Conservation (phyloP, 768 basidiomycete species). For the Clathrus columnatus region DNA sequence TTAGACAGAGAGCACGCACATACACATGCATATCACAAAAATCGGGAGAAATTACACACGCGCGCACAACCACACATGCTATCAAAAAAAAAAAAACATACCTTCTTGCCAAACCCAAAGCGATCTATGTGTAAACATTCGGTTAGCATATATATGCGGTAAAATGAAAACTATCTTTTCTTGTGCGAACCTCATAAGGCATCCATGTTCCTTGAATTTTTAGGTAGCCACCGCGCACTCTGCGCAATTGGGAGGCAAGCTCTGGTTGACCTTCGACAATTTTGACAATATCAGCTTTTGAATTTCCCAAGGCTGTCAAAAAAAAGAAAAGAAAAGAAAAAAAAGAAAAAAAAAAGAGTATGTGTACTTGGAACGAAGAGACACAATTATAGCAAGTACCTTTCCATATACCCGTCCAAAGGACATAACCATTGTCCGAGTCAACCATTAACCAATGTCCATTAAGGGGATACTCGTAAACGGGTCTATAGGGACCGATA, state of each 20-base stretch:
- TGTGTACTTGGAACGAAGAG: conserved; percentile 6
- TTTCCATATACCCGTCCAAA: conserved; percentile 95
- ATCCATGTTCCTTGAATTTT: conserved; percentile 95
- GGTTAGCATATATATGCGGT: conserved; percentile 10
- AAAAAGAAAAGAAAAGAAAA: background rate
- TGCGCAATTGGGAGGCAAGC: conserved; percentile 69
- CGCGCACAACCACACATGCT: conserved; percentile 2
- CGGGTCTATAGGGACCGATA: conserved; percentile 43
- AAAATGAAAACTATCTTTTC: conserved; percentile 1
- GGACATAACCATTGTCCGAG: conserved; percentile 84
- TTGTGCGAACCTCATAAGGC: conserved; percentile 78
- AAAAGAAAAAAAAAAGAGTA: conserved; percentile 5
- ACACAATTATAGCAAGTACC: conserved; percentile 33
- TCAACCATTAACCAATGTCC: conserved; percentile 96
- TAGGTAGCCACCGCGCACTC: conserved; percentile 80
- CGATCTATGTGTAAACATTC: conserved; percentile 66
- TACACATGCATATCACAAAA: too few relatives aligned
- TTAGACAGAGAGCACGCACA: conserved; percentile 11
- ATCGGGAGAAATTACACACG: too few relatives aligned
- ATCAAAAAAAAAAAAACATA: conserved; percentile 36
- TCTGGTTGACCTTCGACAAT: conserved; percentile 91
- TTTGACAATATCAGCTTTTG: conserved; percentile 93
- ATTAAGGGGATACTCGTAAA: conserved; percentile 84
- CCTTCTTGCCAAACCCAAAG: conserved; percentile 72
- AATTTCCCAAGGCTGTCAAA: conserved; percentile 65